These are phyloP conservation scores for Saussurea involucrata DNA, from an alignment of 129 eudicot genomes.

Conservation along the genomic window DNA sequence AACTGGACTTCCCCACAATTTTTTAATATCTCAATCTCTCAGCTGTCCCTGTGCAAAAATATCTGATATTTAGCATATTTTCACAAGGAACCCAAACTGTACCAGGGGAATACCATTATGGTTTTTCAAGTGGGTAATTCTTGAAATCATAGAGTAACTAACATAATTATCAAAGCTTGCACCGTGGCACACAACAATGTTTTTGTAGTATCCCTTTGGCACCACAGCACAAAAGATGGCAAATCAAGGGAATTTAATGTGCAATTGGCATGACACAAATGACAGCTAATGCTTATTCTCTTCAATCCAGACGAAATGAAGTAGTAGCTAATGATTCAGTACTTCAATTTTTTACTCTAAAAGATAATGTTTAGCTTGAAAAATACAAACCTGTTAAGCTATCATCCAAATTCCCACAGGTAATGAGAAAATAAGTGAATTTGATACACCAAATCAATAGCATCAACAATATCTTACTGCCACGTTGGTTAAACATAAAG, in stretches of 20 bases:
- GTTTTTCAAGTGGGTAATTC: background rate
- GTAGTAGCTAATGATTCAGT: background rate
- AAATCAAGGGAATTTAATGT: too few species aligned
- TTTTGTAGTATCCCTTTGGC: too few species aligned
- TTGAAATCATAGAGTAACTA: background rate
- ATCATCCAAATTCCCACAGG: background rate
- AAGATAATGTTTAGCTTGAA: background rate
- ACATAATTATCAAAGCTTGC: background rate
- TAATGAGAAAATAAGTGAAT: background rate
- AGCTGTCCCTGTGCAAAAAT: too few species aligned
- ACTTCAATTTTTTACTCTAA: background rate
- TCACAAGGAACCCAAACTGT: background rate
- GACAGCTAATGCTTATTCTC: too few species aligned
- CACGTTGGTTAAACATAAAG: background rate
- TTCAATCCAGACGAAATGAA: background rate
- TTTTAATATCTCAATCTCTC: too few species aligned
- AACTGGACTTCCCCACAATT: too few species aligned
- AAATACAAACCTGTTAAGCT: background rate
- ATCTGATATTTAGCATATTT: background rate
- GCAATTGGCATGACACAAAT: too few species aligned
- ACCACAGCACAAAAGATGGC: too few species aligned
- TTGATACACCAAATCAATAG: background rate
- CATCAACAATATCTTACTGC: background rate
- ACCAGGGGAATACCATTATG: background rate
- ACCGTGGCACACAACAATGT: background rate